Percentiles rank a stretch among this genome's conserved stretches.
Evolutionary conservation across 2,329 filamentous ascomycete species (phyloP).

Genomic region (Lachnellula occidentalis): DNA sequence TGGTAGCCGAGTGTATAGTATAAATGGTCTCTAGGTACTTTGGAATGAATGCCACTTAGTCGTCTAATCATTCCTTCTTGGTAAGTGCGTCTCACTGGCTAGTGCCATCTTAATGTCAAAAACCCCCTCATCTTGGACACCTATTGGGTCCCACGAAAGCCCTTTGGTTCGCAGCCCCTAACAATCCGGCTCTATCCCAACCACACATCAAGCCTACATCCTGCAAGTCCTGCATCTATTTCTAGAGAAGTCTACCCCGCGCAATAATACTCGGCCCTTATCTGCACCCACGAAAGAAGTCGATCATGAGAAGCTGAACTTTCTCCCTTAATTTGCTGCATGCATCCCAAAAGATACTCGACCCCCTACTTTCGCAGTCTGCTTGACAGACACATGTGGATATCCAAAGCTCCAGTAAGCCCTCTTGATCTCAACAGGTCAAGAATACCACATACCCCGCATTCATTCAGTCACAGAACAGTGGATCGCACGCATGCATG

Average conservation of each 20-base stretch:
- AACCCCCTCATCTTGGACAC: not conserved
- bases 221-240: not conserved
- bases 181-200: not conserved
- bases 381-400: not conserved
- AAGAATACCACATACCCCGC: conserved; percentile 17
- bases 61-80: too few species aligned
- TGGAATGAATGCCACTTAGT: too few species aligned
- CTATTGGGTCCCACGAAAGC: not conserved
- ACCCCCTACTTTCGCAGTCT: not conserved
- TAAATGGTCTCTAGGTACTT: not conserved
- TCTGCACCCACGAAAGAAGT: not conserved
- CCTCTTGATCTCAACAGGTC: not conserved
- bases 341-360: not conserved
- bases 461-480: conserved; percentile 8
- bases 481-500: conserved; percentile 18
- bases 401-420: not conserved
- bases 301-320: not conserved
- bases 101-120: not conserved
- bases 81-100: too few species aligned
- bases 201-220: not conserved
- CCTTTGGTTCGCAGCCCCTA: not conserved
- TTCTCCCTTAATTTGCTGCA: not conserved
- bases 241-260: not conserved
- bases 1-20: not conserved
- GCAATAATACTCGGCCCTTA: not conserved